Evolutionary conservation across 2,329 filamentous ascomycete genomes (phyloP).

Genomic region (Scytalidium lignicola): DNA sequence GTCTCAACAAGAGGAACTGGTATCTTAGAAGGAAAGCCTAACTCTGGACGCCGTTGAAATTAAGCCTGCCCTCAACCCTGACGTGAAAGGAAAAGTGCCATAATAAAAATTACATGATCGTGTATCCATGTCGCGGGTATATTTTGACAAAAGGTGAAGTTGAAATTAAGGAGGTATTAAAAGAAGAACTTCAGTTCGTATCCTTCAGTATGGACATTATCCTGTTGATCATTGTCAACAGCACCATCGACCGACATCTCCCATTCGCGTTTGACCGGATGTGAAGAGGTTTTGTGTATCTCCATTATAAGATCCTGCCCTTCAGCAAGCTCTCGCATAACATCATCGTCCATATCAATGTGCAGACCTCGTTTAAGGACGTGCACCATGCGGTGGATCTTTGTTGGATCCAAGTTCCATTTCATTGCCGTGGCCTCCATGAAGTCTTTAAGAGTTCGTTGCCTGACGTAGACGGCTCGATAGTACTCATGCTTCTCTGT

Average conservation of each 20-base stretch:
- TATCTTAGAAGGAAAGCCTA: slow-evolving; percentile 20
- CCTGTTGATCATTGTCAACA: slow-evolving; percentile 22
- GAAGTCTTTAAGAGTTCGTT: slow-evolving; percentile 71
- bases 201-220: slow-evolving; percentile 21
- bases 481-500: slow-evolving; percentile 54
- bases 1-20: slow-evolving; percentile 20
- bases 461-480: slow-evolving; percentile 78
- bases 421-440: slow-evolving; percentile 69
- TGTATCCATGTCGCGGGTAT: slow-evolving; percentile 17
- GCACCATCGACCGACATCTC: slow-evolving; percentile 52
- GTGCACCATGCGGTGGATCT: slow-evolving; percentile 66
- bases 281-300: slow-evolving; percentile 32
- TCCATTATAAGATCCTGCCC: slow-evolving; percentile 88
- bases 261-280: slow-evolving; percentile 51
- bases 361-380: slow-evolving; percentile 69
- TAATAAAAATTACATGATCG: slow-evolving; percentile 25
- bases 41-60: slow-evolving; percentile 14
- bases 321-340: slow-evolving; percentile 76
- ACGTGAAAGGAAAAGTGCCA: slow-evolving; percentile 11
- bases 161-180: slow-evolving; percentile 20
- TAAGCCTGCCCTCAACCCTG: slow-evolving; percentile 6
- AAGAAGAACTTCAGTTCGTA: slow-evolving; percentile 30
- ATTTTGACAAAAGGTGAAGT: slow-evolving; percentile 8
- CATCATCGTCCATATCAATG: slow-evolving; percentile 86
- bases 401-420: slow-evolving; percentile 70